Evolutionary conservation across 345 rosid species (phyloP), one percentile per base, ranked within the genome.

Genomic region (Eucalyptus curtisii): DNA sequence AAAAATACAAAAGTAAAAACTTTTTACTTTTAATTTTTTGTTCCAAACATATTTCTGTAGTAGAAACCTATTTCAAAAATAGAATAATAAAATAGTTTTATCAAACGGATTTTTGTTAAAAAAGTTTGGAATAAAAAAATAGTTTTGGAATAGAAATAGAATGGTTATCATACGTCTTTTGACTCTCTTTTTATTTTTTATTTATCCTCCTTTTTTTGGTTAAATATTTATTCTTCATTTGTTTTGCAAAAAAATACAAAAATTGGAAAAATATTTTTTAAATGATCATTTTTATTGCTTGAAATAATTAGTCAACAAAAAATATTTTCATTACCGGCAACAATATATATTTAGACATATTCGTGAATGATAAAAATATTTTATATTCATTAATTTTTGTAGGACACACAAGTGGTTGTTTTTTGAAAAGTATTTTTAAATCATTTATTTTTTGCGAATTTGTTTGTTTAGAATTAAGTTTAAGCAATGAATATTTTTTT

Each of bases 91-190:
- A 52, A 19, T 19, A 52, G 0, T 52, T 19, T 52, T 52, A 52
- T 10, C 2, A 52, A 52, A 52, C 1, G 4, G 1, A 52, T 52
- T 52, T 52, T 52, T 52, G 2, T 19, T 52, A 52, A 52, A 52
- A 0, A 52, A 52, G 1, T 52, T 0, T 2, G 20, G 4, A 52
- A 52, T 52, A 7, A 4, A 52, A 52, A 52, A 52, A 52, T 19
- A 52, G 24, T 4, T 19, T 0, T 2, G 1, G 8, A 52, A 52
- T 0, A 3, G 0, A 0, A 52, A 52, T 52, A 8, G 0, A 52
- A 52, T 52, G 10, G 10, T 52, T 52, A 52, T 52, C 10, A 20
- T 52, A 5, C 4, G 5, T 24, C 3, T 7, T 1, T 0, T 0
- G 13, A 55, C 61, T 55, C 17, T 17, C 81, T 68, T 13, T 37